phyloP scores from a whole-genome alignment of 2,329 filamentous ascomycete genomes.

The Fusarium nygamai region DNA sequence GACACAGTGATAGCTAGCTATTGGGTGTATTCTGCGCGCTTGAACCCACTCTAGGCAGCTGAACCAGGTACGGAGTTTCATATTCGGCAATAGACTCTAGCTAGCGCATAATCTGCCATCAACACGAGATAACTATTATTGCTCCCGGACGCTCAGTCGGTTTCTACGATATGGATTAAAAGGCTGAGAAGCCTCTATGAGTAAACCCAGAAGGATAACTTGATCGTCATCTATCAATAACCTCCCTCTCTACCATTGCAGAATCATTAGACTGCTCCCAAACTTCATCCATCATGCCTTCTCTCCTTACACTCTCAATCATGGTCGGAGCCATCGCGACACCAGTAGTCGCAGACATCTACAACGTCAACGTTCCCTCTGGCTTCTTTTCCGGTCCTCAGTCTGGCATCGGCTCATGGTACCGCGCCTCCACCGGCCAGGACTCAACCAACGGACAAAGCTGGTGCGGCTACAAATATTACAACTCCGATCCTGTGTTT shows the following conservation, averaged over 20 bases:
- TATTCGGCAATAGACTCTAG: background rate
- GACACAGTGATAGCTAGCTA: background rate
- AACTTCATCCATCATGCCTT: background rate
- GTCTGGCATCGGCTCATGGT: background rate
- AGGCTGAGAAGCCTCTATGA: rapidly evolving
- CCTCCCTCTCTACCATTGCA: background rate
- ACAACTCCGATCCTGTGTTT: background rate
- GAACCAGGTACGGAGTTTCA: background rate
- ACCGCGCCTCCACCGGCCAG: background rate
- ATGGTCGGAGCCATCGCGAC: background rate
- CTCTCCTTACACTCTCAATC: background rate
- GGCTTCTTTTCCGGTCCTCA: background rate
- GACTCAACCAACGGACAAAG: background rate
- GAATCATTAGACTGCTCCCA: rapidly evolving
- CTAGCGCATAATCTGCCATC: background rate
- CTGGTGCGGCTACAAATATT: background rate
- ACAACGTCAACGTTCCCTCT: background rate
- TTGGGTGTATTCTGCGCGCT: too few relatives aligned
- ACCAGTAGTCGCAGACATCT: background rate
- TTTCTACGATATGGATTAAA: background rate
- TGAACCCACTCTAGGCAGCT: background rate
- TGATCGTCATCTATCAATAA: too few relatives aligned
- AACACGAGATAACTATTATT: rapidly evolving
- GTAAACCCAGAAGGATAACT: too few relatives aligned
- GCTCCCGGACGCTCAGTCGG: rapidly evolving